Base-by-base conservation (phyloP, 202 grass and related monocot genomes). In the Digitaria exilis region DNA sequence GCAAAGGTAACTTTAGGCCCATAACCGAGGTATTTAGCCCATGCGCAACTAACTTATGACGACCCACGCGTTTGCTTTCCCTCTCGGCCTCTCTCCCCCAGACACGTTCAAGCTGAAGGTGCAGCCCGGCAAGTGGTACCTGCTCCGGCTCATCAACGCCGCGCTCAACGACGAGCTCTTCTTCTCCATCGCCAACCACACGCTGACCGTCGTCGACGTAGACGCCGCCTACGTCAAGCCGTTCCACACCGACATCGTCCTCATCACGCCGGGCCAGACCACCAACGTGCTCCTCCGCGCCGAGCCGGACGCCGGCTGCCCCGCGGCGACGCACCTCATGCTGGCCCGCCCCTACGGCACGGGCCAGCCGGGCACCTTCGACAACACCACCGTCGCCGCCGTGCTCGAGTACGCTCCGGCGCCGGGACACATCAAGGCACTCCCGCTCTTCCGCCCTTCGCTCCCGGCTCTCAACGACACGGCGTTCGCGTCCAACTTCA, bases 91-190 rank as follows among this genome's bases (percentile, higher is more conserved):
- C n/a, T n/a, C n/a, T n/a, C n/a, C n/a, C n/a, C n/a, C 80, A 96
- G 91, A 94, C 70, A 94, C 94, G n/a, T 97, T 94, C 84, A 89
- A 84, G 87, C 84, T 94, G 4, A 97, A 84, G 80, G 91, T 94
- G 79, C 72, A 54, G 30, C 82, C 94, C 18, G 85, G 87, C 35
- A 80, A 78, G 87, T 77, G 31, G 73, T 97, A 97, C 69, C 71
- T 94, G 18, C 94, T 97, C 34, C 89, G 91, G 4, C 75, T 97
- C 63, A 90, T 97, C 89, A 94, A 97, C 84, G 93, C 90, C 48
- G 93, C 88, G 80, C 90, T 96, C 84, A 96, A 96, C 79, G 65
- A 92, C 21, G 94, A 97, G 68, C 89, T 97, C 56, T 94, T 92
- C 89, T 94, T 97, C 89, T 84, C 88, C 30, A 76, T 97, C 37